Evolutionary conservation across 2,329 filamentous ascomycete genomes (phyloP).

Genomic region (Xylariomycetidae sp.): DNA sequence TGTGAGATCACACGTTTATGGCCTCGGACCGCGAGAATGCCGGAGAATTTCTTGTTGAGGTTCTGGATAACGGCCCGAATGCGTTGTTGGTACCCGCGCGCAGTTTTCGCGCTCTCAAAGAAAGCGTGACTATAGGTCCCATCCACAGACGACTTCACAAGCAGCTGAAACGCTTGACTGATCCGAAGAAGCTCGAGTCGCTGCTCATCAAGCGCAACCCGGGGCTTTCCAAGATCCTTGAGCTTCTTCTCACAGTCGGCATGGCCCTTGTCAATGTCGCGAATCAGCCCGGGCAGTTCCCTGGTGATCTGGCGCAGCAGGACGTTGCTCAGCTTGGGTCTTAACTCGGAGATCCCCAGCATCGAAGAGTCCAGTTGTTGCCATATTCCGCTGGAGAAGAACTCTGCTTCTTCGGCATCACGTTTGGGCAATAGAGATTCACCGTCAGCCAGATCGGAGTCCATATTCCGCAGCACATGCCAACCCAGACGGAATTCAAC

Average conservation of each 20-base stretch:
- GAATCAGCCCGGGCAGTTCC: constrained; percentile 39
- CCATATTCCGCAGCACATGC: constrained; percentile 45
- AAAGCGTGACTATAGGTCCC: constrained; percentile 47
- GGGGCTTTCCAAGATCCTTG: constrained; percentile 40
- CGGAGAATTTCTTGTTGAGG: constrained; percentile 39
- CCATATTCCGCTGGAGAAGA: constrained; percentile 40
- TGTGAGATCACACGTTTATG: constrained; percentile 18
- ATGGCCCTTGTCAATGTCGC: constrained; percentile 34
- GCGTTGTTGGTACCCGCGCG: constrained; percentile 32
- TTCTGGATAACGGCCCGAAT: constrained; percentile 51
- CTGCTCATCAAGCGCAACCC: constrained; percentile 41
- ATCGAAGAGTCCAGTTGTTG: constrained; percentile 23
- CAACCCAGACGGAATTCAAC: constrained; percentile 44
- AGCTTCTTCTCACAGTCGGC: constrained; percentile 31
- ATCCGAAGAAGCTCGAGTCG: constrained; percentile 39
- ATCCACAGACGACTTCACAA: constrained; percentile 40
- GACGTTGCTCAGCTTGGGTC: constrained; percentile 43
- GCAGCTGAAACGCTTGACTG: constrained; percentile 35
- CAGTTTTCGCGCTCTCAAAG: constrained; percentile 34
- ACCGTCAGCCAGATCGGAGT: constrained; percentile 29
- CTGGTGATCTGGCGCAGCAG: constrained; percentile 40
- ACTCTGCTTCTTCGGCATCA: constrained; percentile 33
- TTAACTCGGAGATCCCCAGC: constrained; percentile 43
- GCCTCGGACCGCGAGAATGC: constrained; percentile 35
- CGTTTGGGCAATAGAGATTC: constrained; percentile 26